Evolutionary conservation across 2,329 filamentous ascomycete species (phyloP).

Genomic region (Neofusicoccum laricinum): DNA sequence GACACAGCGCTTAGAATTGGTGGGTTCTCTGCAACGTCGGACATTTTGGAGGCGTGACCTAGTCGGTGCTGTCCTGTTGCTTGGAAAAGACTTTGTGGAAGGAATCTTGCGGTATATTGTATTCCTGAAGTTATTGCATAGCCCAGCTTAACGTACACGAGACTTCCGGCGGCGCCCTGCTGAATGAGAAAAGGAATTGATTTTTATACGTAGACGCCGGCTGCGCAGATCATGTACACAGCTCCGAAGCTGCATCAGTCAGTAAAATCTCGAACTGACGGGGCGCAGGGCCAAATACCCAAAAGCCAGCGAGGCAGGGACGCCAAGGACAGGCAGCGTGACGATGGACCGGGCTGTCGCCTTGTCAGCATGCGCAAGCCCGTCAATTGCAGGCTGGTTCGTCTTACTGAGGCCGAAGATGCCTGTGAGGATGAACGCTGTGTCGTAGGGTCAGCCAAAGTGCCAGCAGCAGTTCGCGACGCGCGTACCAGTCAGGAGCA

Average conservation of each 20-base stretch:
- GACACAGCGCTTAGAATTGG: slow-evolving; percentile 71
- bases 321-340: slow-evolving; percentile 72
- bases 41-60: background rate
- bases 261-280: slow-evolving; percentile 12
- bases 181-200: slow-evolving; percentile 25
- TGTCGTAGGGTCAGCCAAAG: slow-evolving; percentile 25
- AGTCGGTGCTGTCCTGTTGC: background rate
- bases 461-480: background rate
- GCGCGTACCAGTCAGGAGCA: slow-evolving; percentile 64
- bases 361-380: background rate
- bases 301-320: slow-evolving; percentile 84
- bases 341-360: slow-evolving; percentile 72
- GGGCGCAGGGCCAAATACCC: slow-evolving; percentile 56
- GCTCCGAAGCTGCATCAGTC: slow-evolving; percentile 73
- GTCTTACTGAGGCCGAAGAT: slow-evolving; percentile 78
- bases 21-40: slow-evolving; percentile 33
- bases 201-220: slow-evolving; percentile 90
- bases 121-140: slow-evolving; percentile 33
- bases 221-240: slow-evolving; percentile 98
- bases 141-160: slow-evolving; percentile 33
- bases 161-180: slow-evolving; percentile 26
- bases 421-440: slow-evolving; percentile 67
- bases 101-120: slow-evolving; percentile 18
- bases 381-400: background rate
- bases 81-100: background rate